phyloP scores from a whole-genome alignment of 192 early-diverging fungal species.

The Coemansia sp. region DNA sequence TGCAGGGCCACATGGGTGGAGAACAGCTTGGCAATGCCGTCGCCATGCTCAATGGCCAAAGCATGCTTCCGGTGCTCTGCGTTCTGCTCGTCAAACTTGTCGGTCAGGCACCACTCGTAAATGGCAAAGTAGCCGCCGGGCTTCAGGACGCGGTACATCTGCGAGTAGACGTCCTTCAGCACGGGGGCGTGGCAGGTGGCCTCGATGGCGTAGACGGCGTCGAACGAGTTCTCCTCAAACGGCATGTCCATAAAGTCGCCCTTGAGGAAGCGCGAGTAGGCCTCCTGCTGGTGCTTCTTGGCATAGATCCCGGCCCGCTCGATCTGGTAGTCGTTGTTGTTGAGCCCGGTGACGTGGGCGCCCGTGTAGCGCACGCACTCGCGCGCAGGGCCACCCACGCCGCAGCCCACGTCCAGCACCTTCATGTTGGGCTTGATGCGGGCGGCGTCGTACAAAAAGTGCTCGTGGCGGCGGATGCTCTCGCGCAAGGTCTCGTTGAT shows the following conservation, averaged over 20 bases:
- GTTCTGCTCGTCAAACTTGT: conserved; percentile 75
- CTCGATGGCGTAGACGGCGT: conserved; percentile 95
- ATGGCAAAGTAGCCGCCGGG: conserved; percentile 86
- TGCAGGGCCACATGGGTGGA: conserved; percentile 64
- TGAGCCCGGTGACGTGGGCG: conserved; percentile 84
- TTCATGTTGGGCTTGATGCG: conserved; percentile 61
- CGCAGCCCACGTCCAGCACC: conserved; percentile 92
- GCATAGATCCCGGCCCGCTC: conserved; percentile 70
- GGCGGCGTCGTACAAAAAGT: conserved; percentile 72
- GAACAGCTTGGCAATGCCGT: conserved; percentile 86
- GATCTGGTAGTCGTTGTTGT: conserved; percentile 96
- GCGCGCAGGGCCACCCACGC: conserved; percentile 93
- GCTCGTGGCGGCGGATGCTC: conserved; percentile 87
- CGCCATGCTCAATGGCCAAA: conserved; percentile 83
- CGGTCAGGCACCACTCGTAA: conserved; percentile 96
- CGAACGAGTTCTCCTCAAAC: conserved; percentile 69
- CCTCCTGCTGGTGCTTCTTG: conserved; percentile 57
- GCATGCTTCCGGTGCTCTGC: conserved; percentile 67
- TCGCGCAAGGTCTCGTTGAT: conserved; percentile 68
- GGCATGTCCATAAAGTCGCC: conserved; percentile 92
- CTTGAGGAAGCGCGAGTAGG: conserved; percentile 59
- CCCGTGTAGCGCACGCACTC: conserved; percentile 89
- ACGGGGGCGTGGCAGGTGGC: conserved; percentile 85
- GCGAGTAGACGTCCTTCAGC: conserved; percentile 79
- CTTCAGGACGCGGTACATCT: conserved; percentile 89